Conservation (phyloP, 805 yeast species). For the Saccharomycopsis javanensis region DNA sequence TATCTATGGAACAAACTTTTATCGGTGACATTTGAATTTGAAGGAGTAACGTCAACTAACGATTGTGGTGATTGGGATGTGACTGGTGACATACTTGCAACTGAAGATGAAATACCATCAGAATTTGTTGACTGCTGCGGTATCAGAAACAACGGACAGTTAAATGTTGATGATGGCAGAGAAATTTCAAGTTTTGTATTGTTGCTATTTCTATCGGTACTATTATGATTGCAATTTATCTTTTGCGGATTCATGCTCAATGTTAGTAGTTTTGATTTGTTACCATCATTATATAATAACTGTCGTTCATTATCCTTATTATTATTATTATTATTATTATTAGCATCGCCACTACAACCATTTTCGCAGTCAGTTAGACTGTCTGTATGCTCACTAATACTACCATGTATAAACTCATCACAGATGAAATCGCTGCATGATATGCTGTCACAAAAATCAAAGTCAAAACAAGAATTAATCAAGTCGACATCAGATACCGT, state of each 20-base stretch:
- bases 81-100: not conserved
- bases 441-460: constrained; percentile 18
- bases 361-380: no score
- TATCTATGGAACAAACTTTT: not conserved
- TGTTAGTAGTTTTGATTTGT: not conserved
- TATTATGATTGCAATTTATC: not conserved
- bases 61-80: not conserved
- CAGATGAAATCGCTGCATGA: constrained; percentile 18
- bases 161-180: constrained; percentile 13
- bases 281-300: not conserved
- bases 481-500: constrained; percentile 15
- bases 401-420: constrained; percentile 17
- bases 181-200: not conserved
- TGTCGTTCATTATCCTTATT: not conserved
- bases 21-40: not conserved
- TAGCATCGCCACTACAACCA: no score
- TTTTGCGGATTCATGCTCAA: not conserved
- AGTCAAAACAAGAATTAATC: constrained; percentile 19
- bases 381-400: not conserved
- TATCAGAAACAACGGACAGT: constrained; percentile 2
- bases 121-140: not conserved
- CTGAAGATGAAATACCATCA: not conserved
- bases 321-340: not conserved
- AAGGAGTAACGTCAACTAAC: not conserved
- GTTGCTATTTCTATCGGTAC: constrained; percentile 18